phyloP scores from a whole-genome alignment of 164 flowering plant genomes.

The Annona cherimola region DNA sequence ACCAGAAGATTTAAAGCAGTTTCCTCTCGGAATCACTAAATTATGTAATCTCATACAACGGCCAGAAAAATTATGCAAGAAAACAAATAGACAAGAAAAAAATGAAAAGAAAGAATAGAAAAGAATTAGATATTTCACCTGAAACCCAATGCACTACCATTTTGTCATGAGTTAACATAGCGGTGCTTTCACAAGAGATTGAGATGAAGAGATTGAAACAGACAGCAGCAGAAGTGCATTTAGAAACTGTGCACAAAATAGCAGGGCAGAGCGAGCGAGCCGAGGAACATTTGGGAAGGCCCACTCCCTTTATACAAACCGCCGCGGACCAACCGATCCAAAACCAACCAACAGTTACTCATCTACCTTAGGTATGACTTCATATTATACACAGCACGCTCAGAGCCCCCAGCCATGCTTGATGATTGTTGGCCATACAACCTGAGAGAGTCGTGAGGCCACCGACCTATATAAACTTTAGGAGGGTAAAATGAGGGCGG shows the following conservation, averaged over 20 bases:
- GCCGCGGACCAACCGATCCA: neutral
- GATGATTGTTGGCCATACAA: neutral
- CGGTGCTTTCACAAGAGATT: neutral
- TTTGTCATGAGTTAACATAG: neutral
- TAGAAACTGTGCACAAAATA: neutral
- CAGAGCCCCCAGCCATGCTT: neutral
- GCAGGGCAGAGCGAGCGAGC: neutral
- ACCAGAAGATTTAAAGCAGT: neutral
- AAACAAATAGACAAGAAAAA: too few relatives aligned
- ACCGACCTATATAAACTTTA: neutral
- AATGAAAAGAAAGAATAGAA: too few relatives aligned
- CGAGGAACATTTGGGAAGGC: neutral
- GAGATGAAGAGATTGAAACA: neutral
- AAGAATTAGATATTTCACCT: neutral
- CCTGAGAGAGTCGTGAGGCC: neutral
- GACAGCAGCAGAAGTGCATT: conserved; percentile 1
- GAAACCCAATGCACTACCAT: neutral
- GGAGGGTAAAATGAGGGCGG: neutral
- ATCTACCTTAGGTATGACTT: neutral
- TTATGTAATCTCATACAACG: neutral
- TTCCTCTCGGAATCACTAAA: neutral
- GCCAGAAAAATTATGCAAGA: neutral
- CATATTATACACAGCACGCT: conserved; percentile 10
- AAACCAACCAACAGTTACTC: conserved; percentile 2
- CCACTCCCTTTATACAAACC: conserved; percentile 5